These are phyloP conservation scores for Rhizophagus sp. DNA, from an alignment of 192 early-diverging fungal genomes.

Conservation along the genomic window DNA sequence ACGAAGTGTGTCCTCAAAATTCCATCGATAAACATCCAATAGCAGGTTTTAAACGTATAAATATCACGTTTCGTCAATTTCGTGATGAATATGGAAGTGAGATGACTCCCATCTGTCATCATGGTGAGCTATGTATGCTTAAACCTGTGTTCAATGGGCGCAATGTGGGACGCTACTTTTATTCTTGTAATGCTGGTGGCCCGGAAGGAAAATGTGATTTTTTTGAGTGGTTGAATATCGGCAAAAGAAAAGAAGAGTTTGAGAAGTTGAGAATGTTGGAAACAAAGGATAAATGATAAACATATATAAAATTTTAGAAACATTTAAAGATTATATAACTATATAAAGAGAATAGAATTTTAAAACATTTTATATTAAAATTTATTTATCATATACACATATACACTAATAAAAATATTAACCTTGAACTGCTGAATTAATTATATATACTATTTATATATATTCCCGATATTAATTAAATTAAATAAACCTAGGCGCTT, in stretches of 20 bases:
- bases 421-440: no score
- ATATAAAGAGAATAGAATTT: no score
- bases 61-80: conserved; percentile 43
- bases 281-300: no score
- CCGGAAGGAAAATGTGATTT: conserved; percentile 36
- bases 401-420: no score
- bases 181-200: conserved; percentile 43
- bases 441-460: no score
- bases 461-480: no score
- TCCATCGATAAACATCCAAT: conserved; percentile 4
- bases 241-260: conserved; percentile 17
- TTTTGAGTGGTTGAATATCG: conserved; percentile 46
- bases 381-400: no score
- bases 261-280: no score
- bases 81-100: conserved; percentile 40
- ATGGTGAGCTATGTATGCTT: conserved; percentile 41
- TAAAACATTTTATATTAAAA: no score
- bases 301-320: no score
- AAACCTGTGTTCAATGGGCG: conserved; percentile 41
- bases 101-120: conserved; percentile 40
- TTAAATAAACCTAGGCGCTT: no score
- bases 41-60: conserved; percentile 37
- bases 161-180: conserved; percentile 45
- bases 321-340: no score
- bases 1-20: conserved; percentile 38